Conservation (phyloP, 345 rosid genomes). For the Microcos paniculata region DNA sequence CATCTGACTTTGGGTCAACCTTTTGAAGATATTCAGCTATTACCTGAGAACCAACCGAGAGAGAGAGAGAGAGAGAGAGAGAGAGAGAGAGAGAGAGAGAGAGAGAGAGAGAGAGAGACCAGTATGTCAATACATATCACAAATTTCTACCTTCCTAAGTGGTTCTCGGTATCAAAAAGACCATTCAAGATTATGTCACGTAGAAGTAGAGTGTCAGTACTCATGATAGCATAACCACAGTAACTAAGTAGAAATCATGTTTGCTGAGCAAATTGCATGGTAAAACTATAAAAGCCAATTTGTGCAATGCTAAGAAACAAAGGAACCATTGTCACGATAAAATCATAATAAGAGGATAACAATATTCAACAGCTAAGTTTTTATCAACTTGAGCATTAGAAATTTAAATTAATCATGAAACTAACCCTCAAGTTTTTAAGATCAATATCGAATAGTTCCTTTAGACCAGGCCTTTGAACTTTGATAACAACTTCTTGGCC, state of each 20-base stretch:
- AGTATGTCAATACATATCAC: constrained; percentile 13
- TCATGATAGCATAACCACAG: neutral
- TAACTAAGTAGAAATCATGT: neutral
- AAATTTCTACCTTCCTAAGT: neutral
- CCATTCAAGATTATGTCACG: neutral
- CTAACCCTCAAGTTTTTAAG: constrained; percentile 92
- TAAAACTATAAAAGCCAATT: neutral
- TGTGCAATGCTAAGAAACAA: neutral
- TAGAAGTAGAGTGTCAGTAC: neutral
- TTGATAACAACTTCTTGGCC: constrained; percentile 90
- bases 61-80: neutral
- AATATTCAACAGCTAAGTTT: neutral
- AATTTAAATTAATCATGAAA: constrained; percentile 11
- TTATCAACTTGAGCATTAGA: neutral
- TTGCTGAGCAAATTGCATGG: neutral
- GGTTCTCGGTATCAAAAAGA: neutral
- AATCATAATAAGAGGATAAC: neutral
- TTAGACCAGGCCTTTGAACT: constrained; percentile 98
- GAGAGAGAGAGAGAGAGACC: neutral
- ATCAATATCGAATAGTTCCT: constrained; percentile 95
- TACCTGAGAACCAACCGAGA: constrained; percentile 41
- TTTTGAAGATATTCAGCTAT: constrained; percentile 97
- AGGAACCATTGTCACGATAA: neutral
- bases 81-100: neutral
- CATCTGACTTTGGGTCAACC: constrained; percentile 97